These are phyloP conservation scores for Lasiosphaeris hirsuta DNA, from an alignment of 495 filamentous ascomycete species.

Conservation along the genomic window DNA sequence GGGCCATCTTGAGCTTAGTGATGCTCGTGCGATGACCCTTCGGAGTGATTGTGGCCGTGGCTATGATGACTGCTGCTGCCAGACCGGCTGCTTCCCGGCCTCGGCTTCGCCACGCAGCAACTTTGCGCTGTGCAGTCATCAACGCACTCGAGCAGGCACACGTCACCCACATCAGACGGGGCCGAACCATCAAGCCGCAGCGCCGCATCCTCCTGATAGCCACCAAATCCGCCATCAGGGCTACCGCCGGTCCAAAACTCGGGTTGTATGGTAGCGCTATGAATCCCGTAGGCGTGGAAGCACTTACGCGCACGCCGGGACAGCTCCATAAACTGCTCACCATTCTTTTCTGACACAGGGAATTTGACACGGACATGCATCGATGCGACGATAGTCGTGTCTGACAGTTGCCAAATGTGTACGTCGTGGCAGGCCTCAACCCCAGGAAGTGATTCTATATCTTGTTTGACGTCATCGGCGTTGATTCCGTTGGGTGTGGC, in stretches of 20 bases:
- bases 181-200: conserved; percentile 33
- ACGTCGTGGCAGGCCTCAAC: conserved; percentile 89
- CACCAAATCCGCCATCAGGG: not conserved
- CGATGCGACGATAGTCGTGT: conserved; percentile 86
- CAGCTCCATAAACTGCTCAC: conserved; percentile 83
- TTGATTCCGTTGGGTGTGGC: conserved; percentile 84
- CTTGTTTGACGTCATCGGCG: conserved; percentile 85
- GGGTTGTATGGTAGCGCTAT: conserved; percentile 96
- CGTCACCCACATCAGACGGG: conserved; percentile 46
- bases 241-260: conserved; percentile 61
- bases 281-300: conserved; percentile 92
- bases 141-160: conserved; percentile 82
- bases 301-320: conserved; percentile 75
- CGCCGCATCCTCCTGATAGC: conserved; percentile 24
- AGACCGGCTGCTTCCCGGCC: conserved; percentile 27
- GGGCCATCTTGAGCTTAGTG: not conserved
- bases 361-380: conserved; percentile 87
- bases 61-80: conserved; percentile 10
- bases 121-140: conserved; percentile 72
- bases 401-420: conserved; percentile 95
- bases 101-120: conserved; percentile 56
- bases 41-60: conserved; percentile 14
- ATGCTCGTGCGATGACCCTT: conserved; percentile 11
- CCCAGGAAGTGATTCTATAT: conserved; percentile 79
- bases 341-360: conserved; percentile 64